Evolutionary conservation across 1,284 basidiomycete genomes (phyloP).

Genomic region (Boletus smithii): DNA sequence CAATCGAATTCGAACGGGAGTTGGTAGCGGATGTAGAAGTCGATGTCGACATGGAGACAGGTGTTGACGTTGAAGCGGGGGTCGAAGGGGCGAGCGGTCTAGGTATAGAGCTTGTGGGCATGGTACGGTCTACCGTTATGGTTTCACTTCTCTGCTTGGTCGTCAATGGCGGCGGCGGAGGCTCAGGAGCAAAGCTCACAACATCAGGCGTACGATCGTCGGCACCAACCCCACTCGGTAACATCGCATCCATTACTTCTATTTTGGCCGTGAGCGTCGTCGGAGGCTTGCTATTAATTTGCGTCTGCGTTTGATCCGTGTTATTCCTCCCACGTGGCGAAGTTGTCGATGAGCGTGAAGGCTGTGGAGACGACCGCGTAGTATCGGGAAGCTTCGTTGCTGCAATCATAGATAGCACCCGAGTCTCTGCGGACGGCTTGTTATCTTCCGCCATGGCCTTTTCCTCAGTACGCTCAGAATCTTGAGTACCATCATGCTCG

Average conservation of each 20-base stretch:
- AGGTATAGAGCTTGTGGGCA: background rate
- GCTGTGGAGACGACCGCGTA: background rate
- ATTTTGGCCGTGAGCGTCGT: slow-evolving; percentile 32
- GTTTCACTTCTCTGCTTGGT: slow-evolving; percentile 20
- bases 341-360: background rate
- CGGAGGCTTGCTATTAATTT: slow-evolving; percentile 3
- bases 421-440: background rate
- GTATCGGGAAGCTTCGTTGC: background rate
- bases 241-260: slow-evolving; percentile 30
- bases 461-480: background rate
- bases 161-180: slow-evolving; percentile 35
- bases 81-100: background rate
- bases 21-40: slow-evolving; percentile 21
- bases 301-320: slow-evolving; percentile 11
- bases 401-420: background rate
- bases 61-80: slow-evolving; percentile 9
- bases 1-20: slow-evolving; percentile 33
- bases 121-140: slow-evolving; percentile 7
- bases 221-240: slow-evolving; percentile 21
- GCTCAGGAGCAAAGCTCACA: slow-evolving; percentile 33
- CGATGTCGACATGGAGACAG: slow-evolving; percentile 24
- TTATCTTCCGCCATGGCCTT: background rate
- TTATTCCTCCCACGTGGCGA: slow-evolving; percentile 3
- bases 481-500: background rate
- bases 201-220: slow-evolving; percentile 24